Evolutionary conservation across 225 moss, liverwort and hornwort species (phyloP).

Genomic region (Straminergon stramineum): DNA sequence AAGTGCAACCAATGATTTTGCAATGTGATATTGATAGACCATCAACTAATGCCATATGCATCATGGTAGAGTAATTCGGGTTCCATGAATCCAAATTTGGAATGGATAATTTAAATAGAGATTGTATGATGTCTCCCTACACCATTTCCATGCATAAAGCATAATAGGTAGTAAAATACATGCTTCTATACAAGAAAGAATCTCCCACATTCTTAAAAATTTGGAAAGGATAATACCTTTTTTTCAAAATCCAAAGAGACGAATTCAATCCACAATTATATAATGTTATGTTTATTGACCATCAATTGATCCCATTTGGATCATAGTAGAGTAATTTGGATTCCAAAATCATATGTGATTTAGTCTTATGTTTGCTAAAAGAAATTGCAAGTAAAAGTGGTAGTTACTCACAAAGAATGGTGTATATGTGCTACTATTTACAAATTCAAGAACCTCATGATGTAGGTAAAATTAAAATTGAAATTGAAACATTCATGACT

Average conservation of each 20-base stretch:
- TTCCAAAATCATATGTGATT: not conserved
- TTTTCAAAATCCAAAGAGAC: accelerated
- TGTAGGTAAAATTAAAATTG: not conserved
- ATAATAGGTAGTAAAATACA: not conserved
- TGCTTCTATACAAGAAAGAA: not conserved
- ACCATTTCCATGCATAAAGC: not conserved
- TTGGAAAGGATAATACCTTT: accelerated
- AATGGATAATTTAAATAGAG: no score
- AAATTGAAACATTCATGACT: not conserved
- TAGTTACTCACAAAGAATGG: no score
- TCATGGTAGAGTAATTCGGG: accelerated
- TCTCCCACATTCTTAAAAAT: accelerated
- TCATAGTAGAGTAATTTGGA: no score
- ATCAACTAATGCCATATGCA: accelerated
- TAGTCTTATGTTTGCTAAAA: no score
- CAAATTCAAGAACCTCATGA: not conserved
- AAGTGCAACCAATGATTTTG: no score
- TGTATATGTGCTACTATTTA: no score
- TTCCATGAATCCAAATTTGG: no score
- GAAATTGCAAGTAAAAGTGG: no score
- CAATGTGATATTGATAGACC: not conserved
- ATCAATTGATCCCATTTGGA: not conserved
- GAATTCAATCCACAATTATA: no score
- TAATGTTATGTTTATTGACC: not conserved
- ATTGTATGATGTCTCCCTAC: no score